Evolutionary conservation across 108 stramenopile genomes (phyloP).

Genomic region (Skeletonema marinoi): DNA sequence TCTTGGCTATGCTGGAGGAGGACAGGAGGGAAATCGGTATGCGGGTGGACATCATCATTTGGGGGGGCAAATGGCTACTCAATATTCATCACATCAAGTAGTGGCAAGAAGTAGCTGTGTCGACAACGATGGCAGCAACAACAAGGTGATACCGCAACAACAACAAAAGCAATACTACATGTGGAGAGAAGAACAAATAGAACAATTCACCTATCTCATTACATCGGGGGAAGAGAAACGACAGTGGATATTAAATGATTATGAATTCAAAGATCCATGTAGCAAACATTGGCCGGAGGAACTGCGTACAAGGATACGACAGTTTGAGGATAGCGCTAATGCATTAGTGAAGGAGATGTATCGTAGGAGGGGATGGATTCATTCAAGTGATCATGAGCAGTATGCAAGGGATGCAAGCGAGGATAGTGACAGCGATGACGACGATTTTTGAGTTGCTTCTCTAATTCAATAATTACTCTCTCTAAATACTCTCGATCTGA

Average conservation of each 20-base stretch:
- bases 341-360: constrained; percentile 43
- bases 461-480: no score
- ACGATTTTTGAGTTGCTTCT: constrained; percentile 20
- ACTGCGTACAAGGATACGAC: constrained; percentile 52
- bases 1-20: constrained; percentile 2
- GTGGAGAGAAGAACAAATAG: constrained; percentile 68
- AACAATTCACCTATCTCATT: constrained; percentile 71
- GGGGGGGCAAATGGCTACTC: constrained; percentile 24
- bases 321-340: constrained; percentile 41
- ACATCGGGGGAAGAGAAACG: constrained; percentile 81
- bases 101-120: not conserved
- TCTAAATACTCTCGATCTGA: not conserved
- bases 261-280: constrained; percentile 81
- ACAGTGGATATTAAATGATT: constrained; percentile 76
- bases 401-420: constrained; percentile 32
- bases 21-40: constrained; percentile 24
- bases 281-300: constrained; percentile 43
- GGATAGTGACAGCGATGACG: constrained; percentile 45
- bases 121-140: not conserved
- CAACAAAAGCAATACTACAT: constrained; percentile 18
- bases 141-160: not conserved
- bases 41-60: constrained; percentile 41
- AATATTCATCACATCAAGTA: constrained; percentile 2
- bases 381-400: constrained; percentile 37
- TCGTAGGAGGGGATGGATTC: constrained; percentile 38